phyloP scores from a whole-genome alignment of 345 rosid genomes.

The Carallia brachiata region DNA sequence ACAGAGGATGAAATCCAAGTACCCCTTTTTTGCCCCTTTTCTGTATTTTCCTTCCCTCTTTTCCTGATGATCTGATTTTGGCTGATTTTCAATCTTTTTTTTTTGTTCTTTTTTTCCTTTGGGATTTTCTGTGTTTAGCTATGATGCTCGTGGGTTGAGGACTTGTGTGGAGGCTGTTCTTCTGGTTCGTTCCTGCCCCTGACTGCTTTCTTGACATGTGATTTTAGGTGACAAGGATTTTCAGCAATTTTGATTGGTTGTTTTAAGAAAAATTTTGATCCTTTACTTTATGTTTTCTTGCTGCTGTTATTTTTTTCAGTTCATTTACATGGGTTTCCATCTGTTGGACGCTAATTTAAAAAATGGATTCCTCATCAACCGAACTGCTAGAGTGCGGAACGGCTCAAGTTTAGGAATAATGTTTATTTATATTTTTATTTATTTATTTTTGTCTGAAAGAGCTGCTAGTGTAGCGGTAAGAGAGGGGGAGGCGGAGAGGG shows the following conservation, averaged over 20 bases:
- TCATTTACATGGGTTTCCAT: no score
- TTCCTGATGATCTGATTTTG: not conserved
- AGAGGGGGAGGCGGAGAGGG: no score
- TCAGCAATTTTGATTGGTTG: not conserved
- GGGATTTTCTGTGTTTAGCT: slow-evolving; percentile 32
- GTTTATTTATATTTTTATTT: no score
- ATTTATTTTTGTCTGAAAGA: no score
- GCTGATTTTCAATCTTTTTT: not conserved
- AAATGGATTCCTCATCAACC: no score
- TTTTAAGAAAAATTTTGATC: not conserved
- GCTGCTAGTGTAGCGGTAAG: no score
- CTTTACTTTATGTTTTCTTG: no score
- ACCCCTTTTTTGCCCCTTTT: slow-evolving; percentile 1
- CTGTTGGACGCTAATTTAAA: no score
- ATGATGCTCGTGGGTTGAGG: slow-evolving; percentile 70
- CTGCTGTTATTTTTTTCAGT: no score
- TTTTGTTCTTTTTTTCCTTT: not conserved
- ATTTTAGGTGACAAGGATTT: no score
- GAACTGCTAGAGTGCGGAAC: no score
- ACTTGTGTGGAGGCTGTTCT: slow-evolving; percentile 79
- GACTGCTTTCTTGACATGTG: not conserved
- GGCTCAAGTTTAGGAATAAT: no score
- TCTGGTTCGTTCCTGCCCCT: slow-evolving; percentile 44
- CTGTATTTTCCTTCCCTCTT: not conserved
- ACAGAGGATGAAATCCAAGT: slow-evolving; percentile 68